Conservation (phyloP, 2,329 filamentous ascomycete genomes). For the Alternaria atra region DNA sequence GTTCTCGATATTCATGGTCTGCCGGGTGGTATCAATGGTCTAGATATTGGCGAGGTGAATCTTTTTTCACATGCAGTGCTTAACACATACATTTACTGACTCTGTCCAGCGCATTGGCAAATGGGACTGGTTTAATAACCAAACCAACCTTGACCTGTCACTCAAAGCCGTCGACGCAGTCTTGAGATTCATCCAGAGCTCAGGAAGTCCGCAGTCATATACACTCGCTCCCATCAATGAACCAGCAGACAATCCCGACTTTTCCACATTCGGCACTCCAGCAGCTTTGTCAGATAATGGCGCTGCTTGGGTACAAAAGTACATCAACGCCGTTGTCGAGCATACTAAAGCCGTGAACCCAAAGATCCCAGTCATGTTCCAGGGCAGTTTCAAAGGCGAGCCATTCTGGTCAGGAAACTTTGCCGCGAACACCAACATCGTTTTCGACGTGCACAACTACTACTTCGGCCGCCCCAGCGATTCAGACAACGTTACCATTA, state of each 20-base stretch:
- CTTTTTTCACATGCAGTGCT: neutral
- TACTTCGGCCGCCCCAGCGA: slow-evolving; percentile 29
- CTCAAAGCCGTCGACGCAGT: slow-evolving; percentile 44
- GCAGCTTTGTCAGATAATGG: slow-evolving; percentile 41
- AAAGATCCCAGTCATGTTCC: slow-evolving; percentile 29
- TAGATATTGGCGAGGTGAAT: slow-evolving; percentile 19
- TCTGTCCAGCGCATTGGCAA: slow-evolving; percentile 25
- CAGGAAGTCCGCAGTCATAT: slow-evolving; percentile 42
- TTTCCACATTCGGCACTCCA: slow-evolving; percentile 43
- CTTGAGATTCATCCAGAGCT: slow-evolving; percentile 43
- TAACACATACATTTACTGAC: neutral
- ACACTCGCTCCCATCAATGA: slow-evolving; percentile 53
- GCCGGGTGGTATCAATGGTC: slow-evolving; percentile 43
- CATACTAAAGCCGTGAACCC: slow-evolving; percentile 25
- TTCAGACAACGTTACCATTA: slow-evolving; percentile 14
- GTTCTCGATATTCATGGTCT: slow-evolving; percentile 49
- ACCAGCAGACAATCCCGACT: slow-evolving; percentile 42
- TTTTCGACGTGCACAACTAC: slow-evolving; percentile 38
- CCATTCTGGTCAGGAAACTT: slow-evolving; percentile 26
- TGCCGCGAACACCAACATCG: slow-evolving; percentile 26
- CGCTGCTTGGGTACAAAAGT: slow-evolving; percentile 44
- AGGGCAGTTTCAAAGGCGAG: slow-evolving; percentile 29
- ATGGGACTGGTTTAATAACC: slow-evolving; percentile 49
- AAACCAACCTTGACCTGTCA: slow-evolving; percentile 46
- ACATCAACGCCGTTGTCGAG: slow-evolving; percentile 34